A percentile compares a stretch with the other conserved stretches of the same genome.
phyloP scores from a whole-genome alignment of 192 early-diverging fungal genomes.

The Chytriomyces sp. region DNA sequence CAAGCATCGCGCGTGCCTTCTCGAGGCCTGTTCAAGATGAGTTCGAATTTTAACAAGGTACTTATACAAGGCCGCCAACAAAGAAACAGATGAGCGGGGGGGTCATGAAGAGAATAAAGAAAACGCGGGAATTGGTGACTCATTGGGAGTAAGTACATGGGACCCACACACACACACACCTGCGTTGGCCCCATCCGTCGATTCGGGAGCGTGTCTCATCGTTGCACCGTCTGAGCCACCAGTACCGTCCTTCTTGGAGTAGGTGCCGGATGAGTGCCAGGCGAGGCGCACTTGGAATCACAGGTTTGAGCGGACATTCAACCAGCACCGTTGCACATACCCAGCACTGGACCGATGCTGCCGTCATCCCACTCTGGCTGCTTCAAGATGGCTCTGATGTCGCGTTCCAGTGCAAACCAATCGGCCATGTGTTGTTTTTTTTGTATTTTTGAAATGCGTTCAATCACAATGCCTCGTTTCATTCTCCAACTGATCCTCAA shows the following conservation, averaged over 20 bases:
- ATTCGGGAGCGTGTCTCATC: slow-evolving; percentile 68
- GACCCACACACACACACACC: too few species aligned
- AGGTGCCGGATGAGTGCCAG: slow-evolving; percentile 73
- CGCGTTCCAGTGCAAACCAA: slow-evolving; percentile 31
- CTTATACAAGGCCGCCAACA: too few species aligned
- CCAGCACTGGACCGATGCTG: slow-evolving; percentile 66
- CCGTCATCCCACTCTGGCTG: slow-evolving; percentile 63
- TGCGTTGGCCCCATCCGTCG: slow-evolving; percentile 69
- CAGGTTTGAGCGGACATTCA: neutral
- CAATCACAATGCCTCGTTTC: too few species aligned
- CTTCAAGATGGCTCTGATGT: slow-evolving; percentile 49
- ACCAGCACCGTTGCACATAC: neutral
- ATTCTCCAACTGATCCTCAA: too few species aligned
- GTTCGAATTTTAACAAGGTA: too few species aligned
- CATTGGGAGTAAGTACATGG: neutral
- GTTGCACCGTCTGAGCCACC: slow-evolving; percentile 75
- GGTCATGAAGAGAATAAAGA: too few species aligned
- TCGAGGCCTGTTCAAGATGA: neutral
- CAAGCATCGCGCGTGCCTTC: slow-evolving; percentile 44
- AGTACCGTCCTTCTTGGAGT: slow-evolving; percentile 54
- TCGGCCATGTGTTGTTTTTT: neutral
- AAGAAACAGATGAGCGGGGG: too few species aligned
- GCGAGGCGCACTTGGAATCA: slow-evolving; percentile 47
- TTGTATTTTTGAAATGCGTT: too few species aligned
- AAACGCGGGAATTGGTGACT: neutral